These are phyloP conservation scores for Penicillium sp. DNA, from an alignment of 2,329 filamentous ascomycete species.

Conservation along the genomic window DNA sequence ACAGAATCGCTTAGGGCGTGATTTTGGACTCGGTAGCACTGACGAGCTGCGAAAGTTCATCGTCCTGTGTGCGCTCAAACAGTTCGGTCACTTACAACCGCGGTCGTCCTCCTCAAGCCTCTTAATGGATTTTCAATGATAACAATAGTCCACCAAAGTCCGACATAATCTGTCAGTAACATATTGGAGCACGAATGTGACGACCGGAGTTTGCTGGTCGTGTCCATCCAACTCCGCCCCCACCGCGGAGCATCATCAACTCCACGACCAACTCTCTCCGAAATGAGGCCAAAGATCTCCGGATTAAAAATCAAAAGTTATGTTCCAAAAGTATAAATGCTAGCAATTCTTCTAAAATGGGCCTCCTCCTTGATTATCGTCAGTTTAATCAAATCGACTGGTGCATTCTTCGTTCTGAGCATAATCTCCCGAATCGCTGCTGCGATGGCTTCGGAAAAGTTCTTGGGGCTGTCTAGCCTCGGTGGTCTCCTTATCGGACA, in stretches of 20 bases:
- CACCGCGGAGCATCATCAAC: neutral
- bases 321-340: neutral
- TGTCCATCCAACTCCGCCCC: conserved; percentile 13
- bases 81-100: conserved; percentile 13
- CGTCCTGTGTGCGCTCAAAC: conserved; percentile 25
- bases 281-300: neutral
- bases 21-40: conserved; percentile 22
- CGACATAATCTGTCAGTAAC: neutral
- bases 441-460: neutral
- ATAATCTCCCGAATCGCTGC: neutral
- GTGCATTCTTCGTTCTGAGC: neutral
- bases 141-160: neutral
- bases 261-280: neutral
- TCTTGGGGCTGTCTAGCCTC: neutral
- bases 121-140: neutral
- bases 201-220: conserved; percentile 13
- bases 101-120: neutral
- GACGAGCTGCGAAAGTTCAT: conserved; percentile 25
- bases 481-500: neutral
- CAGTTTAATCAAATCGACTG: neutral
- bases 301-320: neutral
- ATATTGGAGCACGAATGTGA: neutral
- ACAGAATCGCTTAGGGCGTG: conserved; percentile 8
- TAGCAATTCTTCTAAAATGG: neutral
- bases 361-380: neutral